Evolutionary conservation across 371 early-diverging fungal genomes (phyloP), one percentile per base, ranked within the genome.

Genomic region (Catenaria anguillulae): DNA sequence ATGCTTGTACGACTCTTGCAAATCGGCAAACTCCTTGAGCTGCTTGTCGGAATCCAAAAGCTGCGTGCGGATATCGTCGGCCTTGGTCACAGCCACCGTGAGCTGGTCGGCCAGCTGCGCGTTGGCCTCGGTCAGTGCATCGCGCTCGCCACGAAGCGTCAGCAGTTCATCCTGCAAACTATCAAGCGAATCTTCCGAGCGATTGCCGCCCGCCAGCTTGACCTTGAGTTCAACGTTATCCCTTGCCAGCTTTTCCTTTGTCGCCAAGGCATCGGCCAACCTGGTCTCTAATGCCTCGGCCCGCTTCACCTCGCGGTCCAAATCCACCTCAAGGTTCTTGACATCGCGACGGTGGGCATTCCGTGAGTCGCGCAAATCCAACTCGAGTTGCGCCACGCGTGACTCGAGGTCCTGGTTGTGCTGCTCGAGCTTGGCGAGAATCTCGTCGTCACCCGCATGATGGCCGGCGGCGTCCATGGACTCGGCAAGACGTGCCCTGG

Each of bases 321-420:
- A 6, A 24, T 48, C 58, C 46, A n/a, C 48, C 23, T 45, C 43
- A 10, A 35, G 31, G 2, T 50, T 33, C 33, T 21, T 24, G n/a
- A 34, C 33, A 1, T 60, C 46, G 23, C 33, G 23, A 23, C n/a
- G 23, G 24, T 23, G n/a, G 12, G 61, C 34, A 3, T 6, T 33
- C n/a, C 50, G 43, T 4, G 21, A 12, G 19, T 46, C 46, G 24
- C 37, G 33, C 45, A 59, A 54, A 2, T 31, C 60, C 29, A 17
- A 31, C 33, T 65, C 64, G 23, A 66, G 63, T 19, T 45, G 54
- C 40, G 63, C 62, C n/a, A 45, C 43, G 24, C 63, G 62, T n/a
- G 43, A 4, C 35, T 60, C 50, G 50, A 66, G 50, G 35, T 54
- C 48, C 15, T 34, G 24, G 4, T n/a, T 33, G 23, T 63, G 35